Evolutionary conservation across 2,329 filamentous ascomycete genomes (phyloP).

Genomic region (Ceratocystis albifundus): DNA sequence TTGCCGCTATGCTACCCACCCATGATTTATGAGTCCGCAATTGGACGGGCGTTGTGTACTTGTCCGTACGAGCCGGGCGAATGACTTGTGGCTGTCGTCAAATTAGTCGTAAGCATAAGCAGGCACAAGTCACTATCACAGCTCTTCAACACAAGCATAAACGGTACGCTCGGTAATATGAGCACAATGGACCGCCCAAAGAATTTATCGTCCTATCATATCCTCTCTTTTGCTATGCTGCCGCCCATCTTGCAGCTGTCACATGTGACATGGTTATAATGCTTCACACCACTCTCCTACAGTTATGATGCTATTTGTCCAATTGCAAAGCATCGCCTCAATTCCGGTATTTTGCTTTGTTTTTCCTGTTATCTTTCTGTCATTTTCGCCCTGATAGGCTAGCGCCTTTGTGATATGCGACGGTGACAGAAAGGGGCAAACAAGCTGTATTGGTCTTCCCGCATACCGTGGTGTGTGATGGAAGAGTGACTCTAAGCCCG

Average conservation of each 20-base stretch:
- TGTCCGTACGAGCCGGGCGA: no score
- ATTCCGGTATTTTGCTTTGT: background rate
- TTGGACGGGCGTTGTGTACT: no score
- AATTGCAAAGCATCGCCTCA: background rate
- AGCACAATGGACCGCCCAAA: no score
- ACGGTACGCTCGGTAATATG: no score
- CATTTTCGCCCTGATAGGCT: background rate
- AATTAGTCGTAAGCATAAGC: no score
- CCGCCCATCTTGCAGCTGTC: background rate
- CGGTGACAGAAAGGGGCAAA: background rate
- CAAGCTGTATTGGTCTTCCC: background rate
- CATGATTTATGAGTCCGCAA: no score
- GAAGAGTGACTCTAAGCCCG: no score
- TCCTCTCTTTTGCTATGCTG: background rate
- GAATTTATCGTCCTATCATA: background rate
- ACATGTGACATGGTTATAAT: background rate
- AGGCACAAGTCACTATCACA: no score
- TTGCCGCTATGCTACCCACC: no score
- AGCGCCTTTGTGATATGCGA: background rate
- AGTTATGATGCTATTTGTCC: background rate
- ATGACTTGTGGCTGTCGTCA: no score
- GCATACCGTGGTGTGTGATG: no score
- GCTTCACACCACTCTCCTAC: background rate
- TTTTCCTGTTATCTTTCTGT: background rate
- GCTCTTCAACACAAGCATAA: no score